These are phyloP conservation scores for Curvularia eragrostidis DNA, from an alignment of 2,329 filamentous ascomycete species.

Conservation along the genomic window DNA sequence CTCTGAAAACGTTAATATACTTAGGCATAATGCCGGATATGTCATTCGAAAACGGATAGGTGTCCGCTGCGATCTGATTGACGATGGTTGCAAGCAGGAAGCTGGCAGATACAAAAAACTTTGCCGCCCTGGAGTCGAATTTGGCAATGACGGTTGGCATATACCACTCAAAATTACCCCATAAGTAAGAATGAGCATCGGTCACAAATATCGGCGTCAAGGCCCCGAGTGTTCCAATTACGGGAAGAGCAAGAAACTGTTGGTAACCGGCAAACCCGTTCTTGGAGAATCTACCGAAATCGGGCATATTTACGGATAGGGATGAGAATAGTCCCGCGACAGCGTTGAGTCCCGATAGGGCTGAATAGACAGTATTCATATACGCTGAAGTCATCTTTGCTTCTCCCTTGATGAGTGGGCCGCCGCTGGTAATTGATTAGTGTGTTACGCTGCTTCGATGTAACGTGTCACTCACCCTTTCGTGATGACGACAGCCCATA, in stretches of 20 bases:
- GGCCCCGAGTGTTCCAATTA: slow-evolving; percentile 56
- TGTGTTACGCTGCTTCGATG: background rate
- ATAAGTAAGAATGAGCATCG: slow-evolving; percentile 54
- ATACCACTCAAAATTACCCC: slow-evolving; percentile 57
- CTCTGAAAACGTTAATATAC: slow-evolving; percentile 48
- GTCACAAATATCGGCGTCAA: slow-evolving; percentile 59
- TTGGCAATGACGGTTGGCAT: slow-evolving; percentile 57
- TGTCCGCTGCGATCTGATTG: slow-evolving; percentile 52
- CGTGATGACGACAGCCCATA: slow-evolving; percentile 55
- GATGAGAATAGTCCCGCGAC: slow-evolving; percentile 60
- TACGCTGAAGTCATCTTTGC: slow-evolving; percentile 48
- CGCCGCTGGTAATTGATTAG: slow-evolving; percentile 32
- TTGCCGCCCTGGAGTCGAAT: slow-evolving; percentile 54
- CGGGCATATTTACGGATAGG: slow-evolving; percentile 60
- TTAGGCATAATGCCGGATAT: slow-evolving; percentile 44
- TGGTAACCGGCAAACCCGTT: slow-evolving; percentile 52
- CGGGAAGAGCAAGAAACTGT: slow-evolving; percentile 57
- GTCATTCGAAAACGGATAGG: slow-evolving; percentile 48
- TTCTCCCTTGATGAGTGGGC: slow-evolving; percentile 51
- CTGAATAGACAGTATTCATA: slow-evolving; percentile 55
- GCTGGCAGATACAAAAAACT: slow-evolving; percentile 51
- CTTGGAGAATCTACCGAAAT: slow-evolving; percentile 54
- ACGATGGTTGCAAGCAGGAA: slow-evolving; percentile 55
- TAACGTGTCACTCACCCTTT: slow-evolving; percentile 35
- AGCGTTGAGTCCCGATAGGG: slow-evolving; percentile 54